Base-by-base conservation (phyloP, 495 filamentous ascomycete species). In the Haplographium delicatum region DNA sequence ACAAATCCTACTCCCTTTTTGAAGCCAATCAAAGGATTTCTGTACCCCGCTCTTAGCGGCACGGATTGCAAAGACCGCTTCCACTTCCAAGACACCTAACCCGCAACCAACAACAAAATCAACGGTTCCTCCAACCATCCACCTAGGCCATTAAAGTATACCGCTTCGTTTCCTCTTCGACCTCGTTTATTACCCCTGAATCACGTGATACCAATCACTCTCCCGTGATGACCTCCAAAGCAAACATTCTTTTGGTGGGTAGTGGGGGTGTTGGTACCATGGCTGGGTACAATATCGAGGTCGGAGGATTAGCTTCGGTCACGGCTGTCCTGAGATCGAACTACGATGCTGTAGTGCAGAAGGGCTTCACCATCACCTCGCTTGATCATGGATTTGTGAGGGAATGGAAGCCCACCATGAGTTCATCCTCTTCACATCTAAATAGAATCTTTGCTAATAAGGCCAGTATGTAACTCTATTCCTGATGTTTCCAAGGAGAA, bases 261-360 rank as follows among this genome's bases (percentile, higher is more conserved):
- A 61, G 53, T 16, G 67, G 67, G 2, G 66, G 64, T 10, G 62
- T 70, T 3, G 67, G 67, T 4, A 68, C 67, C 4, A 65, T 68
- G 50, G 64, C 61, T 5, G 65, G 65, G 9, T 65, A 61, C 22
- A 59, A 59, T 25, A 49, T 70, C 3, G 65, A 68, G 48, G 51
- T 33, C 16, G 61, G 64, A 35, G 65, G 65, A 11, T 45, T 54
- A 33, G 62, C 66, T 13, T 34, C 26, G 1, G 64, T 70, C 4
- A 65, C 64, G 0, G 56, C 64, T 1, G 63, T 70, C 7, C 44
- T 70, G 54, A 56, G 66, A 22, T 68, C 65, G 3, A 68, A 65
- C 43, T 65, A 60, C 34, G 47, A 52, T 6, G 54, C 47, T 4
- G 65, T 67, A 0, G 19, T 48, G 18, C 33, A 61, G 10, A 33